Evolutionary conservation across 1,139 yeast species (phyloP).

Genomic region (Yamadazyma membranifaciens): DNA sequence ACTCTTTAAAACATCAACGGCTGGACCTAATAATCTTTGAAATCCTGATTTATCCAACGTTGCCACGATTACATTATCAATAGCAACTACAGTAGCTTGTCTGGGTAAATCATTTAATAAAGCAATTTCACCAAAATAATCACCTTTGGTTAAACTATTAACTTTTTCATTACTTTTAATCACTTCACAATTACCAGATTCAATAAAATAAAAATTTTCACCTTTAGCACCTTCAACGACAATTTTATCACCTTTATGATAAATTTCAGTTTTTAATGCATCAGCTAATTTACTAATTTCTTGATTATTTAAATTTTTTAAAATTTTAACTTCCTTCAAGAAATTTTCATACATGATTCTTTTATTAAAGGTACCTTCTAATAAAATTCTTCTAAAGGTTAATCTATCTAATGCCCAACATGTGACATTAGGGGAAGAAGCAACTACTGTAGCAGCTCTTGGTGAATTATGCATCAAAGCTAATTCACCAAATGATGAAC

Average conservation of each 20-base stretch:
- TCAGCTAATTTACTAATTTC: constrained; percentile 93
- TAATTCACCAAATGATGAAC: constrained; percentile 92
- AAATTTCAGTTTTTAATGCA: constrained; percentile 79
- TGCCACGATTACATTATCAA: constrained; percentile 77
- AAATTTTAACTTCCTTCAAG: constrained; percentile 81
- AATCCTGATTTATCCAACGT: constrained; percentile 90
- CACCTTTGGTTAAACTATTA: constrained; percentile 73
- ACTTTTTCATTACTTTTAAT: constrained; percentile 55
- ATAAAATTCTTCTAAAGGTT: constrained; percentile 86
- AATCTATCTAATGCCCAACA: constrained; percentile 91
- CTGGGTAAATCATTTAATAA: constrained; percentile 88
- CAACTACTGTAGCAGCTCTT: constrained; percentile 92
- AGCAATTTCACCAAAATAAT: constrained; percentile 96
- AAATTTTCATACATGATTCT: constrained; percentile 89
- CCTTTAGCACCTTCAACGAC: constrained; percentile 90
- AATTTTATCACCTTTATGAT: constrained; percentile 69
- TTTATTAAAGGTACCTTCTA: constrained; percentile 88
- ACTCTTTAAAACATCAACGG: constrained; percentile 71
- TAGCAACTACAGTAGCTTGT: constrained; percentile 88
- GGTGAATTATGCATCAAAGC: constrained; percentile 98
- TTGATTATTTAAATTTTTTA: constrained; percentile 68
- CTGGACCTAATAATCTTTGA: constrained; percentile 91
- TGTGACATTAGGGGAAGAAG: constrained; percentile 61
- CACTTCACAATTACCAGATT: constrained; percentile 82
- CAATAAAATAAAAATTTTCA: constrained; percentile 87